Evolutionary conservation across 2,329 filamentous ascomycete genomes (phyloP), one percentile per base, ranked within the genome.

Genomic region (Penicillium psychrosexuale): DNA sequence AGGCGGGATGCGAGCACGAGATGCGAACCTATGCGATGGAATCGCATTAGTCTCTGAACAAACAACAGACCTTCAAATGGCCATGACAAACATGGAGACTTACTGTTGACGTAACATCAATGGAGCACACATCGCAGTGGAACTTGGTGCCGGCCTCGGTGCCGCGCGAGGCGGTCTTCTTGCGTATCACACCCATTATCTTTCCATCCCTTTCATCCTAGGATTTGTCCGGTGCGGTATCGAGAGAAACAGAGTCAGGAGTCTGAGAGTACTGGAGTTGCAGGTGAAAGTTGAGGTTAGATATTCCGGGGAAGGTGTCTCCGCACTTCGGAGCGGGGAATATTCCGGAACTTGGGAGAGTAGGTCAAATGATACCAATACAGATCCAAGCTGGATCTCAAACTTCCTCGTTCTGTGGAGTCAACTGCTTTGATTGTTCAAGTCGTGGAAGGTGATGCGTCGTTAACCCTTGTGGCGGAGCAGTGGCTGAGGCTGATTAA

Each of bases 41-140:
- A 9, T 39, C 33, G 47, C 38, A 15, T 55, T 19, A 55, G 52
- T 13, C n/a, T 55, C 34, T 39, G 8, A 45, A 15, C 1, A 13
- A 2, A 30, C 15, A 17, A 34, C 3, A 27, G n/a, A 45, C 19
- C 15, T 42, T 19, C 36, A 49, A 28, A 11, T 17, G 22, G 45
- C 46, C 31, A 33, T 45, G 11, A 13, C n/a, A n/a, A 19, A 11
- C 37, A 17, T 7, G 13, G 15, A 34, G 8, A 57, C 88, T 69
- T 82, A 96, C 94, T 44, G 94, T 99, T 5, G 92, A 94, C 44
- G 94, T 99, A 64, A 99, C 96, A 73, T 99, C 94, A 55, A 90
- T 90, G 42, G 91, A 96, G 74, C 94, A 99, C 56, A 96, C 88
- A 74, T 99, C 95, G 79, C 94, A 99, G 62, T 97, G 91, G 73